These are phyloP conservation scores for Tetrastigma voinierianum DNA, from an alignment of 164 flowering plant species.

Conservation along the genomic window DNA sequence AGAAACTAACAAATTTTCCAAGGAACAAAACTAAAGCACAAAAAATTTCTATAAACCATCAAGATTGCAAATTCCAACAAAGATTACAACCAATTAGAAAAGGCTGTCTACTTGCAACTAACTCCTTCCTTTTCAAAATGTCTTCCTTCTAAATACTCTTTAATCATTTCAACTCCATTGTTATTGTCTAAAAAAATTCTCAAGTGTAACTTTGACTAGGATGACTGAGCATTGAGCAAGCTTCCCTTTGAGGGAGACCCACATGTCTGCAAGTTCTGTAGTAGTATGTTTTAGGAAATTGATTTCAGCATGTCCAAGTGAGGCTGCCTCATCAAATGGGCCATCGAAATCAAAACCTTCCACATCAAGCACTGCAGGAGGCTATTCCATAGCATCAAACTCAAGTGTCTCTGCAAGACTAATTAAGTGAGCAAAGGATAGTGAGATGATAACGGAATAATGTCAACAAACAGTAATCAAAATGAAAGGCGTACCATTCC, in stretches of 20 bases:
- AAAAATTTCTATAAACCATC: not conserved
- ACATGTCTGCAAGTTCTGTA: slow-evolving; percentile 70
- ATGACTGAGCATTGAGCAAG: slow-evolving; percentile 61
- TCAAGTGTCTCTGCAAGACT: slow-evolving; percentile 69
- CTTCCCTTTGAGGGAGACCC: slow-evolving; percentile 73
- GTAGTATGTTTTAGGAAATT: slow-evolving; percentile 66
- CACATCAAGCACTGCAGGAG: slow-evolving; percentile 81
- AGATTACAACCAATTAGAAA: not conserved
- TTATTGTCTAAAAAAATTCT: slow-evolving; percentile 74
- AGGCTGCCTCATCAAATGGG: slow-evolving; percentile 68
- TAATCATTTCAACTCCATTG: slow-evolving; percentile 67
- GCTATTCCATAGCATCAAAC: slow-evolving; percentile 89
- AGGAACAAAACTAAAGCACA: not conserved
- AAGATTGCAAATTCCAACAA: not conserved
- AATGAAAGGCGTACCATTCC: slow-evolving; percentile 41
- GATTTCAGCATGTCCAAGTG: slow-evolving; percentile 85
- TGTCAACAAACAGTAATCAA: not conserved
- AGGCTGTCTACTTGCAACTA: slow-evolving; percentile 11
- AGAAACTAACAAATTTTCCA: too few relatives aligned
- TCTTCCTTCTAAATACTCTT: slow-evolving; percentile 77
- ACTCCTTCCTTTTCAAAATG: slow-evolving; percentile 88
- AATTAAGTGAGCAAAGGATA: not conserved
- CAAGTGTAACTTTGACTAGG: slow-evolving; percentile 71
- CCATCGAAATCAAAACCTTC: slow-evolving; percentile 86
- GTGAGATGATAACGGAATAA: not conserved